Evolutionary conservation across 2,329 filamentous ascomycete species (phyloP), one percentile per base, ranked within the genome.

Genomic region (Neurospora sp.): DNA sequence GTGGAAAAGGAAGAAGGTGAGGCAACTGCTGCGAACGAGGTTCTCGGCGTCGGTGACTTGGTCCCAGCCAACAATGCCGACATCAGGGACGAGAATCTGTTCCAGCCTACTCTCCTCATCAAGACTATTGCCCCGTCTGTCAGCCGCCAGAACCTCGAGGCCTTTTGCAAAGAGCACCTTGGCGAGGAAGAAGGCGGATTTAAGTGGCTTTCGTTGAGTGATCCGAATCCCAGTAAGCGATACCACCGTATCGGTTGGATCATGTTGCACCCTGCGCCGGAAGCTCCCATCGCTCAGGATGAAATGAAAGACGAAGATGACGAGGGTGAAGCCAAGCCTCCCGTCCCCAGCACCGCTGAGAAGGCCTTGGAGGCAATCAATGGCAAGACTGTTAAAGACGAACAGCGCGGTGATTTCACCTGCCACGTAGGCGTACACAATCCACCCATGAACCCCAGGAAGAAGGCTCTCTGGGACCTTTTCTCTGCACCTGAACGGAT

Each of bases 181-280:
- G 94, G 95, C 15, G 94, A 97, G 76, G 91, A 90, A 66, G 91
- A 96, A 73, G 94, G 94, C 68, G 95, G 95, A 2, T 97, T 96
- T 83, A 96, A 95, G 78, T 98, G 95, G 90, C 85, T 99, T 5
- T 98, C 95, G 40, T 86, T 99, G 67, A 97, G 94, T 74, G 96
- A 99, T 76, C 96, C 96, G 0, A 99, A 99, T 77, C 96, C 96
- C 1, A 91, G 93, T 76, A 99, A 99, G 82, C 91, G 97, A 73
- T 99, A 94, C 77, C 96, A 99, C 78, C 91, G 96, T 28, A 98
- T 99, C 80, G 96, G 96, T 28, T 99, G 96, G 95, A 96, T 99
- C 72, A 96, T 98, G 86, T 86, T 99, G 10, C 91, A 98, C 76
- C 91, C 93, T 17, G 89, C 89, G 15, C 85, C 91, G 0, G 92